Percentiles rank a stretch among this genome's conserved stretches.
Conservation (phyloP, 2,329 filamentous ascomycete species). For the Paecilomyces sp. region DNA sequence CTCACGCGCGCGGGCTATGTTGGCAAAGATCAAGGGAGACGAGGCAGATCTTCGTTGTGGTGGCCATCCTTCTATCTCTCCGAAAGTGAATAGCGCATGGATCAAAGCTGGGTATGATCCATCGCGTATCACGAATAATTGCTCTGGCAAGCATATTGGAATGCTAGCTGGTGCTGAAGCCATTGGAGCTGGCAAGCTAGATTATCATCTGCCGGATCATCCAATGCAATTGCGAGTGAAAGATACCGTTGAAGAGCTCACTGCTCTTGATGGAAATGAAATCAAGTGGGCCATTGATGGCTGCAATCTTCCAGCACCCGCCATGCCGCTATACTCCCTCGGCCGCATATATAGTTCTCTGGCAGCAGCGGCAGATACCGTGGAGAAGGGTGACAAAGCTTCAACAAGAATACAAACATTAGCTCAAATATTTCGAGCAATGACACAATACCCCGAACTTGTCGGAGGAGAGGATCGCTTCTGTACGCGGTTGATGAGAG, state of each 20-base stretch:
- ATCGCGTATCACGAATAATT: conserved; percentile 37
- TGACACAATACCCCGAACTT: conserved; percentile 36
- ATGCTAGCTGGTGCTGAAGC: conserved; percentile 40
- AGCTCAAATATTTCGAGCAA: conserved; percentile 35
- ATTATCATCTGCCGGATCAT: conserved; percentile 31
- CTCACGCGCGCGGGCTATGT: conserved; percentile 29
- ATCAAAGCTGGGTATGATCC: conserved; percentile 31
- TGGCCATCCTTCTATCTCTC: conserved; percentile 31
- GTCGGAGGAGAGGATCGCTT: conserved; percentile 42
- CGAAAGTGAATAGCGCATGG: conserved; percentile 32
- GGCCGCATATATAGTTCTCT: conserved; percentile 31
- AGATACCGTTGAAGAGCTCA: conserved; percentile 29
- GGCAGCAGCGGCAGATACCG: conserved; percentile 22
- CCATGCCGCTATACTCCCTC: conserved; percentile 30
- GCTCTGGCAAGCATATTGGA: conserved; percentile 43
- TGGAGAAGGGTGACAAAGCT: neutral
- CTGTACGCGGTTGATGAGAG: conserved; percentile 40
- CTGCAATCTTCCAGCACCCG: conserved; percentile 43
- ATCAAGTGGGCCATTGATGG: conserved; percentile 41
- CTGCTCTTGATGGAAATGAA: conserved; percentile 15
- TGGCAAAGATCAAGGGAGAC: conserved; percentile 23
- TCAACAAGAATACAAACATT: conserved; percentile 17
- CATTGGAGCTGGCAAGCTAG: conserved; percentile 21
- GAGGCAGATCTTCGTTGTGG: conserved; percentile 39
- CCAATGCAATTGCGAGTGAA: conserved; percentile 36